Percentiles rank a stretch among this genome's conserved stretches.
phyloP scores from a whole-genome alignment of 2,329 filamentous ascomycete species.

The Cordyceps militaris region DNA sequence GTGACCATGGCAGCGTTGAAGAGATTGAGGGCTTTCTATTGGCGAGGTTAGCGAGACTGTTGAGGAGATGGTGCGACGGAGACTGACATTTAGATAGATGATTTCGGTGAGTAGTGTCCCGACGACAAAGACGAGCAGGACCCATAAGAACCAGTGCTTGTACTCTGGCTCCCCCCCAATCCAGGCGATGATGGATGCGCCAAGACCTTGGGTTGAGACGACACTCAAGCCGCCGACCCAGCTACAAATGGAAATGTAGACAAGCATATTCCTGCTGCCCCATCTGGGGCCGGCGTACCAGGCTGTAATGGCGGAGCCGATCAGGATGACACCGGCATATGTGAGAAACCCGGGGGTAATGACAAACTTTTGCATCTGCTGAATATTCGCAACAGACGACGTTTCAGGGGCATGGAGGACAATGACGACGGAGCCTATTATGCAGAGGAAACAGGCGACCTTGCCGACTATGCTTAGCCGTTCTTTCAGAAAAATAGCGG shows the following conservation, averaged over 20 bases:
- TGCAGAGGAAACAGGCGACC: conserved; percentile 91
- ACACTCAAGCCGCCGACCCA: conserved; percentile 91
- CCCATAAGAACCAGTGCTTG: conserved; percentile 95
- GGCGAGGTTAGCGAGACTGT: conserved; percentile 26
- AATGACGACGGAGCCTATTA: conserved; percentile 87
- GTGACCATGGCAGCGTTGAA: conserved; percentile 97
- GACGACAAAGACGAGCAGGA: conserved; percentile 84
- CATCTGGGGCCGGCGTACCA: conserved; percentile 80
- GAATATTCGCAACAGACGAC: conserved; percentile 77
- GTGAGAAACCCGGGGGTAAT: conserved; percentile 78
- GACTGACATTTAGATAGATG: conserved; percentile 84
- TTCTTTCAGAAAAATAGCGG: conserved; percentile 93
- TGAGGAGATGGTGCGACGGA: not conserved
- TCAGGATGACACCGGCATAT: conserved; percentile 75
- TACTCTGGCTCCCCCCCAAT: conserved; percentile 77
- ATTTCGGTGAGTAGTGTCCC: conserved; percentile 88
- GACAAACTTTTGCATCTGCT: conserved; percentile 86
- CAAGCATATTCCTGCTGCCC: conserved; percentile 95
- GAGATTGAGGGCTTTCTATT: conserved; percentile 92
- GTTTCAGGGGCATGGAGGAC: conserved; percentile 86
- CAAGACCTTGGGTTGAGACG: conserved; percentile 87
- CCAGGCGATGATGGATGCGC: conserved; percentile 84
- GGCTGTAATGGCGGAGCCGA: conserved; percentile 65
- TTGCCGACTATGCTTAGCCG: conserved; percentile 92
- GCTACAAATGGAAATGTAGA: conserved; percentile 95